phyloP scores from a whole-genome alignment of 345 rosid species.

The Murraya koenigii region DNA sequence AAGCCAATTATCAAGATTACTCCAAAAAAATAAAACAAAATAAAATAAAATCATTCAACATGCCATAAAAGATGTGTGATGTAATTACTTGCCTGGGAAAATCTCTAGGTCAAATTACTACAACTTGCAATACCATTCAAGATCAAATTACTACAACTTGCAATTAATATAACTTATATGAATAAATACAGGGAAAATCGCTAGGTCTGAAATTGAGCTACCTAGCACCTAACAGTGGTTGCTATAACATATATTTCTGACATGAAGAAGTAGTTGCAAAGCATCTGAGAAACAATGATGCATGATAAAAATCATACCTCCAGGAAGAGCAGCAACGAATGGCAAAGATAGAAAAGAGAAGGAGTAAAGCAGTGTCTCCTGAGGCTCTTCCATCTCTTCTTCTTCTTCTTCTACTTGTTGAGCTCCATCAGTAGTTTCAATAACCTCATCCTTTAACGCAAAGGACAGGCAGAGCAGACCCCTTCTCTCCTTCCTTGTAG shows the following conservation, averaged over 20 bases:
- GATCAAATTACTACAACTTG: no score
- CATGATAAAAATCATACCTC: conserved; percentile 45
- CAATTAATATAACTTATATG: no score
- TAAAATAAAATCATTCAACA: no score
- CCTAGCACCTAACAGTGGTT: not conserved
- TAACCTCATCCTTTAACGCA: conserved; percentile 28
- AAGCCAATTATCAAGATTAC: not conserved
- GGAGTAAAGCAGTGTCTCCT: conserved; percentile 61
- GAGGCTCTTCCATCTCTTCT: conserved; percentile 21
- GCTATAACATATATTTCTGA: not conserved
- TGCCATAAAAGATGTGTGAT: not conserved
- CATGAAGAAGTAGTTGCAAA: not conserved
- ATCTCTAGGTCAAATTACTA: no score
- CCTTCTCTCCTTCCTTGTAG: conserved; percentile 15
- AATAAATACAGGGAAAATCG: not conserved
- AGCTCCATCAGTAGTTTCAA: conserved; percentile 4
- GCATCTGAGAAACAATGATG: not conserved
- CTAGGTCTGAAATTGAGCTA: not conserved
- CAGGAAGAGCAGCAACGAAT: conserved; percentile 74
- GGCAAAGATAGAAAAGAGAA: conserved; percentile 68
- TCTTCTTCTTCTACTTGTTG: conserved; percentile 17
- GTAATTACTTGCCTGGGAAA: not conserved
- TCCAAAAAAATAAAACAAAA: not conserved
- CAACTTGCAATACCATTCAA: no score
- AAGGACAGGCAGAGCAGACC: conserved; percentile 9